phyloP scores from a whole-genome alignment of 805 yeast species.

The Cyberlindnera misumaiensis region DNA sequence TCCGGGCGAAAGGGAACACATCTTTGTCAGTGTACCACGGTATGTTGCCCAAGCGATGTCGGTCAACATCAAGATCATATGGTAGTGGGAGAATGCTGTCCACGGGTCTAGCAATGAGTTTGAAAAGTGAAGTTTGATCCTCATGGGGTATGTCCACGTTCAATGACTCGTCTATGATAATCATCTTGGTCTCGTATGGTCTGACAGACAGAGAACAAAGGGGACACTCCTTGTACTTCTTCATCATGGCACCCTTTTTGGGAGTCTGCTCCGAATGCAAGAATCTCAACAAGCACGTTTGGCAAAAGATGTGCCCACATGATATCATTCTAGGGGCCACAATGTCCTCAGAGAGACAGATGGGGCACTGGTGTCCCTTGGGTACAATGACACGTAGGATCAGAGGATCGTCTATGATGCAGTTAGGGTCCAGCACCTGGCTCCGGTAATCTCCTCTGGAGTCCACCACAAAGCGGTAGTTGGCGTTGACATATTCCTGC shows the following conservation, averaged over 20 bases:
- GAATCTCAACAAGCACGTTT: conserved; percentile 70
- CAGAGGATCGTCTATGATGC: conserved; percentile 53
- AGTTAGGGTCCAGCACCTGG: conserved; percentile 67
- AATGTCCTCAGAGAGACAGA: conserved; percentile 77
- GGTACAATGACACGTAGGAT: conserved; percentile 73
- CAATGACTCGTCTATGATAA: conserved; percentile 39
- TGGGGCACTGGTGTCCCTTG: conserved; percentile 79
- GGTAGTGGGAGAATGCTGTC: conserved; percentile 44
- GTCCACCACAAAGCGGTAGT: conserved; percentile 79
- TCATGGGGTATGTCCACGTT: conserved; percentile 51
- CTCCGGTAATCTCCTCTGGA: conserved; percentile 45
- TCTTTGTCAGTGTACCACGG: conserved; percentile 46
- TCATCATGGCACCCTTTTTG: conserved; percentile 28
- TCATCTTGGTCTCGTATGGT: conserved; percentile 59
- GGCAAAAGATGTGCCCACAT: conserved; percentile 92
- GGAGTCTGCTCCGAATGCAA: conserved; percentile 43
- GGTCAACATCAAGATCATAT: conserved; percentile 35
- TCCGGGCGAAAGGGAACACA: conserved; percentile 49
- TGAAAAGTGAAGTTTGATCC: conserved; percentile 48
- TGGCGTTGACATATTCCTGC: conserved; percentile 69
- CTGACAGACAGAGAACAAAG: conserved; percentile 58
- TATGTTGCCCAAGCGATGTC: conserved; percentile 35
- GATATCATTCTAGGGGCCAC: conserved; percentile 91
- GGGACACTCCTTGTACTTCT: conserved; percentile 70
- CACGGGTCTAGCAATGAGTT: conserved; percentile 55